phyloP scores from a whole-genome alignment of 2,329 filamentous ascomycete species.

The Helotiales sp. region DNA sequence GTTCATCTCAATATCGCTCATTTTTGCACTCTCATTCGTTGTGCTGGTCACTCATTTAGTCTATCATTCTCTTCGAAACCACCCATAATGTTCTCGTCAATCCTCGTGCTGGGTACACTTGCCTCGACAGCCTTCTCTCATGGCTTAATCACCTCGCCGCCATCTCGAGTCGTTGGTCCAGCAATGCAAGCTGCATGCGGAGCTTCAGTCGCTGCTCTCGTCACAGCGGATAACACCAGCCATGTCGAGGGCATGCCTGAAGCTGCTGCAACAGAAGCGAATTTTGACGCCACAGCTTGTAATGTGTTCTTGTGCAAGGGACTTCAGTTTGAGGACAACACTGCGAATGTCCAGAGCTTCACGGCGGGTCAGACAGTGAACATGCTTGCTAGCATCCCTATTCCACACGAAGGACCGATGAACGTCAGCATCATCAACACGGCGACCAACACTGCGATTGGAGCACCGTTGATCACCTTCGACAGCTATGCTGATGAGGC shows the following conservation, averaged over 20 bases:
- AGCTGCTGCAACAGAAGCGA: constrained; percentile 37
- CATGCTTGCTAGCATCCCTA: constrained; percentile 43
- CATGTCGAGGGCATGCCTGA: constrained; percentile 37
- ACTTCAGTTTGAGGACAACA: constrained; percentile 45
- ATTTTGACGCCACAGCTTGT: constrained; percentile 31
- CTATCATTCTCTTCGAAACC: constrained; percentile 3
- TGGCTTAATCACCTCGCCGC: constrained; percentile 44
- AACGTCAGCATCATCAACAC: constrained; percentile 56
- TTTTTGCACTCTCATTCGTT: constrained; percentile 1
- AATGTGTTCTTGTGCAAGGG: constrained; percentile 50
- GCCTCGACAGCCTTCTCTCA: constrained; percentile 41
- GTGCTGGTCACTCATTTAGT: constrained; percentile 24
- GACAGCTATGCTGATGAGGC: constrained; percentile 49
- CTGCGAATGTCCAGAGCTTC: constrained; percentile 43
- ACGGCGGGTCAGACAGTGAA: constrained; percentile 43
- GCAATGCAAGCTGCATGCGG: constrained; percentile 47
- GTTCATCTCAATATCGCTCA: neutral
- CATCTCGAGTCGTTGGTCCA: constrained; percentile 41
- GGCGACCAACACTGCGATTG: constrained; percentile 48
- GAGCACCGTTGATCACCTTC: constrained; percentile 47
- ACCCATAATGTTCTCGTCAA: neutral
- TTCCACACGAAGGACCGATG: constrained; percentile 53
- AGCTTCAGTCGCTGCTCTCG: constrained; percentile 38
- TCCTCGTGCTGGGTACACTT: constrained; percentile 1
- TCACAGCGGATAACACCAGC: constrained; percentile 22